phyloP scores from a whole-genome alignment of 148 eudicot species.

The Chenopodium album region DNA sequence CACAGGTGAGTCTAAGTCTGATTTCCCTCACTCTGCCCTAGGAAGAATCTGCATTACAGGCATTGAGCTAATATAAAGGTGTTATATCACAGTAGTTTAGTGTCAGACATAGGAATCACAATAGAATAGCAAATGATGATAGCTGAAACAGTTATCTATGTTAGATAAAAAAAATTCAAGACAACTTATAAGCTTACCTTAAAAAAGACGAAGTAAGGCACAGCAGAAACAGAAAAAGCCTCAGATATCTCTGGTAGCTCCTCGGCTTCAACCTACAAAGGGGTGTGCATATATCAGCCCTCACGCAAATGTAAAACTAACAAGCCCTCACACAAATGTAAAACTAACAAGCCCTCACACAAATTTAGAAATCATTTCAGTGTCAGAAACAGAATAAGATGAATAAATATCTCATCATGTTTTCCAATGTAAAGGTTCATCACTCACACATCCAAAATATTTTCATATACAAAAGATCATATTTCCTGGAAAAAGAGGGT shows the following conservation, averaged over 20 bases:
- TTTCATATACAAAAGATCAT: background rate
- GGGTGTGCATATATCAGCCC: background rate
- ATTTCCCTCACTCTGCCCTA: background rate
- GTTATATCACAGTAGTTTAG: background rate
- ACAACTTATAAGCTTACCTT: constrained; percentile 46
- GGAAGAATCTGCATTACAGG: background rate
- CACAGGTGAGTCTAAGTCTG: background rate
- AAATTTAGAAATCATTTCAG: background rate
- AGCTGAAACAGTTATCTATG: background rate
- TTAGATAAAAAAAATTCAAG: background rate
- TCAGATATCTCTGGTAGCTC: constrained; percentile 97
- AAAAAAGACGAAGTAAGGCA: constrained; percentile 86
- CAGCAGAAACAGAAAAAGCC: constrained; percentile 85
- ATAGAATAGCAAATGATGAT: background rate
- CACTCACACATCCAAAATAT: background rate
- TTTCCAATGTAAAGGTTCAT: background rate
- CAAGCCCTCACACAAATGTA: too few species aligned
- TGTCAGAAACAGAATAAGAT: background rate
- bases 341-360: background rate
- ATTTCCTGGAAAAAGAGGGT: background rate
- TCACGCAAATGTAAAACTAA: background rate
- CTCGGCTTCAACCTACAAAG: constrained; percentile 89
- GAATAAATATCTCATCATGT: background rate
- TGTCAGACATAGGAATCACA: background rate
- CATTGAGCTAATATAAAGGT: background rate